Percentiles rank a stretch among this genome's conserved stretches.
Conservation (phyloP, 2,329 filamentous ascomycete species). For the Bimuria novae-zelandiae region DNA sequence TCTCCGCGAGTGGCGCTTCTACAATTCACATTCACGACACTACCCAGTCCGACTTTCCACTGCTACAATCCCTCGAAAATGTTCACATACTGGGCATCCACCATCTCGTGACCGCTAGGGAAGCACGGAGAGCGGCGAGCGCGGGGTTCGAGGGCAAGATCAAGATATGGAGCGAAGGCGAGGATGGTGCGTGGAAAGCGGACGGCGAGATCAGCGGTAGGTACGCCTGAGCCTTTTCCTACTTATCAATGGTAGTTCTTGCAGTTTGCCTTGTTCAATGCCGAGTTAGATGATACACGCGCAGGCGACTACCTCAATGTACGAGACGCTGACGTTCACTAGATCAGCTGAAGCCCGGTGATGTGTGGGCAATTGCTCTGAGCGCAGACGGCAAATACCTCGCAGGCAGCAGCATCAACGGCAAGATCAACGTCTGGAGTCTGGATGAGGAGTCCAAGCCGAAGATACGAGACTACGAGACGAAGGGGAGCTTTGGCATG, state of each 20-base stretch:
- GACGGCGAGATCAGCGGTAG: slow-evolving; percentile 53
- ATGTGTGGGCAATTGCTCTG: slow-evolving; percentile 86
- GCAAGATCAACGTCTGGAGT: slow-evolving; percentile 89
- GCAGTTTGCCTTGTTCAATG: too few species aligned
- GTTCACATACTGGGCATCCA: slow-evolving; percentile 91
- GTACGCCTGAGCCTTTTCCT: slow-evolving; percentile 30
- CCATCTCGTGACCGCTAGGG: slow-evolving; percentile 73
- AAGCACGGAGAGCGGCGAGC: slow-evolving; percentile 71
- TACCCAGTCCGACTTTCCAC: slow-evolving; percentile 69
- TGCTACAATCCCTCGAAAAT: slow-evolving; percentile 76
- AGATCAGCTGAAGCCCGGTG: slow-evolving; percentile 65
- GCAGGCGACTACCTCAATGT: too few species aligned
- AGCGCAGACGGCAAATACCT: slow-evolving; percentile 83
- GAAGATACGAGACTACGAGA: slow-evolving; percentile 84
- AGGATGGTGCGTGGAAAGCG: slow-evolving; percentile 58
- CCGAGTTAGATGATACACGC: too few species aligned
- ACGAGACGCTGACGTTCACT: slow-evolving; percentile 20
- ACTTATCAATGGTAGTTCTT: not conserved
- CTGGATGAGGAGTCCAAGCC: slow-evolving; percentile 55
- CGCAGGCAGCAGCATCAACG: slow-evolving; percentile 85
- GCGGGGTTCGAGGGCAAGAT: slow-evolving; percentile 89
- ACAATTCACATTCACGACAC: slow-evolving; percentile 81
- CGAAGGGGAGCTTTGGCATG: slow-evolving; percentile 88
- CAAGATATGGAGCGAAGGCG: slow-evolving; percentile 74
- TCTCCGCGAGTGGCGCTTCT: slow-evolving; percentile 86